Conservation (phyloP, 257 asterid genomes). For the Capsicum baccatum region DNA sequence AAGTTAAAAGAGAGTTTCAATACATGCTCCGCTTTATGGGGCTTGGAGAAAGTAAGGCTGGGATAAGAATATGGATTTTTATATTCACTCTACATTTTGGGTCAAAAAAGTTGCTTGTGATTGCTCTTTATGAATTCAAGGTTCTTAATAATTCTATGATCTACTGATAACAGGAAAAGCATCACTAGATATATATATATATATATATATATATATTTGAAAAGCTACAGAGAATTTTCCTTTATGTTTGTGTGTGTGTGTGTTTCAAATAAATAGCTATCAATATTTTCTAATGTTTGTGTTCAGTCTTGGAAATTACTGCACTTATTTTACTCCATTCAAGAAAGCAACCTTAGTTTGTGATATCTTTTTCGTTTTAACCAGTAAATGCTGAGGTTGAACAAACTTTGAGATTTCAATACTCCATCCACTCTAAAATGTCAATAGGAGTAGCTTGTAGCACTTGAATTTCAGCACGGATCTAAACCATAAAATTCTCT, state of each 20-base stretch:
- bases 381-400: background rate
- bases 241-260: background rate
- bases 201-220: too few relatives aligned
- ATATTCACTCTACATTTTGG: background rate
- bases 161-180: background rate
- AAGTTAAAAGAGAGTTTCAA: slow-evolving; percentile 26
- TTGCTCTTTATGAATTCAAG: slow-evolving; percentile 1
- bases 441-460: background rate
- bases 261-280: background rate
- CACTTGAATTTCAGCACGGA: background rate
- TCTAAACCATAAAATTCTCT: background rate
- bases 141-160: background rate
- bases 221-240: slow-evolving; percentile 30
- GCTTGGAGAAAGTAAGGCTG: slow-evolving; percentile 26
- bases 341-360: background rate
- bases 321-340: background rate
- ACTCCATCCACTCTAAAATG: too few relatives aligned
- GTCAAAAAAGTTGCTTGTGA: slow-evolving; percentile 24
- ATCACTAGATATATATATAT: background rate
- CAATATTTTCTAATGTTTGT: too few relatives aligned
- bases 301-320: background rate
- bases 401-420: background rate
- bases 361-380: background rate
- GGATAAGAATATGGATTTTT: background rate
- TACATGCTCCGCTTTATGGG: slow-evolving; percentile 27